Evolutionary conservation across 495 filamentous ascomycete genomes (phyloP), one percentile per base, ranked within the genome.

Genomic region (Penicillium waksmanii): DNA sequence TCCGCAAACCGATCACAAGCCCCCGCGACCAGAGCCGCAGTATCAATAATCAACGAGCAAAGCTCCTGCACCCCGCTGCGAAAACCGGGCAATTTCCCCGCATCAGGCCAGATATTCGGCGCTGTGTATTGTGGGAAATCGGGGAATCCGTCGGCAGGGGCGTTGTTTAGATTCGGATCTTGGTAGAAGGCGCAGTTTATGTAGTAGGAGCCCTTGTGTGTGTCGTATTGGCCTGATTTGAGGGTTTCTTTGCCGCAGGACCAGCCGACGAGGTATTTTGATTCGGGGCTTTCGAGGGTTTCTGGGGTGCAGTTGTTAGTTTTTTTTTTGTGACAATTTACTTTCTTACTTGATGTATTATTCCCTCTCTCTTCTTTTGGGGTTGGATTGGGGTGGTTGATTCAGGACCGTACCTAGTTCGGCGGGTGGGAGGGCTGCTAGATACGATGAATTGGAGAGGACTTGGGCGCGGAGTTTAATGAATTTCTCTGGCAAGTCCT

Each of bases 151-250:
- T 84, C 76, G 5, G 76, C 75, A 2, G 87, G 81, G 7, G 87
- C 86, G 49, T 82, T 84, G 11, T 85, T 77, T 5, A 92, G 77
- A 2, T 66, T 56, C 2, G 85, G 79, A 60, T 90, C 83, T 51
- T 93, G 85, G 71, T 95, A 94, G 80, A 96, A 97, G 52, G 90
- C 90, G 73, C 92, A 96, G 76, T 98, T 97, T 70, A 93, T 88
- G 71, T 98, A 99, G 81, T 90, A 99, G 17, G 92, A 96, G 54
- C 95, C 95, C 77, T 99, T 99, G 11, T 90, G 82, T 5, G 89
- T 96, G 66, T 99, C 95, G 63, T 93, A 91, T 57, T 88, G 87
- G 59, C 93, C 92, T 67, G 89, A 87, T 62, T 91, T 90, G 50
- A 98, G 85, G n/a, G 90, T 95, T 74, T 97, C 94, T 74, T 96